Evolutionary conservation across 2,329 filamentous ascomycete species (phyloP).

Genomic region (Metarhizium brunneum): DNA sequence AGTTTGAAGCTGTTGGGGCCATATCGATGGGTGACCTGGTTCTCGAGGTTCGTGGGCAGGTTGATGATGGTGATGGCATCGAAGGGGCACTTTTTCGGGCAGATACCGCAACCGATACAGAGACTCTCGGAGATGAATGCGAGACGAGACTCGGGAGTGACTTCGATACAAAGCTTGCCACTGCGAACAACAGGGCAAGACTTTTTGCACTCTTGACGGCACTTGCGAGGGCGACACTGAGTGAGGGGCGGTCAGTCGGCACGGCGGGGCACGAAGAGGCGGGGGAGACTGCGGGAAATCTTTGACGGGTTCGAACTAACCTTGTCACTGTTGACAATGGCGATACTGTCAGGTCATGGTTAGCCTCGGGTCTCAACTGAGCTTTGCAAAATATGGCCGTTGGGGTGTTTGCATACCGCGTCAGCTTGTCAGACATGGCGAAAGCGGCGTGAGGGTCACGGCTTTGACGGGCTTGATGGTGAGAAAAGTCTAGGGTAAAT

Average conservation of each 20-base stretch:
- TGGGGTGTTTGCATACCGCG: slow-evolving; percentile 58
- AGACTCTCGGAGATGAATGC: slow-evolving; percentile 96
- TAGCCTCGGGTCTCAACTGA: slow-evolving; percentile 11
- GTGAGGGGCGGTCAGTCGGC: slow-evolving; percentile 18
- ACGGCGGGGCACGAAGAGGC: slow-evolving; percentile 16
- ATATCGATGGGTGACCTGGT: slow-evolving; percentile 95
- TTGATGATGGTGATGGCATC: slow-evolving; percentile 99
- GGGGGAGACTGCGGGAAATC: slow-evolving; percentile 5
- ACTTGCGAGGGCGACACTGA: slow-evolving; percentile 54
- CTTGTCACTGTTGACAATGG: slow-evolving; percentile 98
- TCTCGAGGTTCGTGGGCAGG: slow-evolving; percentile 97
- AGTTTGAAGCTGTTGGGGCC: slow-evolving; percentile 99
- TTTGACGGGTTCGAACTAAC: slow-evolving; percentile 35
- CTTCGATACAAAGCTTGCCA: slow-evolving; percentile 96
- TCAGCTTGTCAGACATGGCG: slow-evolving; percentile 87
- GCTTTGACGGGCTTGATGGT: not conserved
- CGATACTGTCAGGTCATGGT: slow-evolving; percentile 59
- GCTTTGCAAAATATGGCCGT: not conserved
- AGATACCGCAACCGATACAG: slow-evolving; percentile 98
- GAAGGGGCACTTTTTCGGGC: slow-evolving; percentile 98
- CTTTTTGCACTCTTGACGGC: slow-evolving; percentile 98
- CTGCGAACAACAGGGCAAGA: slow-evolving; percentile 95
- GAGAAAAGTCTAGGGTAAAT: slow-evolving; percentile 3
- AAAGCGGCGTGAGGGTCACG: slow-evolving; percentile 12
- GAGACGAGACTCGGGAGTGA: slow-evolving; percentile 77